A percentile compares a stretch with the other conserved stretches of the same genome.
These are phyloP conservation scores for Podospora comata DNA, from an alignment of 495 filamentous ascomycete species.

Conservation along the genomic window DNA sequence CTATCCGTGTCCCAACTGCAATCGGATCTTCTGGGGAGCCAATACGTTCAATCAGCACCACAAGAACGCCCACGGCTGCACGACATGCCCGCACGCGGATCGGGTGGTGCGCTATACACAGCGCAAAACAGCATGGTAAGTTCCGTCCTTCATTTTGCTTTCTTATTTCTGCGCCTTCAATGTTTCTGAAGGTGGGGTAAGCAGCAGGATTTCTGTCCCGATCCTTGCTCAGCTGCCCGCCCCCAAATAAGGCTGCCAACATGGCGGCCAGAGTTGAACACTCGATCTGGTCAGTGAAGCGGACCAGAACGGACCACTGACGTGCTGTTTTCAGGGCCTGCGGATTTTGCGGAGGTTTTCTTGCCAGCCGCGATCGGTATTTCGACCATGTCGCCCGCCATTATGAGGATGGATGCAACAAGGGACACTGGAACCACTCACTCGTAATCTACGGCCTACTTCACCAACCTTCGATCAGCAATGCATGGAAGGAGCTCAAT, in stretches of 20 bases:
- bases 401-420: slow-evolving; percentile 48
- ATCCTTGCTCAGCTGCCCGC: not conserved
- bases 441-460: slow-evolving; percentile 50
- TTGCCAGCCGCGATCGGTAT: slow-evolving; percentile 46
- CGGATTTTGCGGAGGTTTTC: slow-evolving; percentile 49
- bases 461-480: slow-evolving; percentile 47
- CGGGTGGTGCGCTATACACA: slow-evolving; percentile 41
- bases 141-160: not conserved
- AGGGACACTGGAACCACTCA: slow-evolving; percentile 48
- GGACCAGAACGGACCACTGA: slow-evolving; percentile 23
- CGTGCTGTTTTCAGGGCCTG: slow-evolving; percentile 34
- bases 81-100: slow-evolving; percentile 48
- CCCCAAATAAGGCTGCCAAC: not conserved
- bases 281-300: slow-evolving; percentile 19
- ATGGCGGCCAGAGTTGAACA: not conserved
- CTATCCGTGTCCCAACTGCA: slow-evolving; percentile 49
- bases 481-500: slow-evolving; percentile 45
- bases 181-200: not conserved
- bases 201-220: not conserved
- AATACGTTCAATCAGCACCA: slow-evolving; percentile 53
- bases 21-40: slow-evolving; percentile 49
- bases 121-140: slow-evolving; percentile 32
- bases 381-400: slow-evolving; percentile 51
- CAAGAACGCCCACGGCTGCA: slow-evolving; percentile 50
- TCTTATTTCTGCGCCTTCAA: slow-evolving; percentile 1